Evolutionary conservation across 192 early-diverging fungal genomes (phyloP).

Genomic region (Phlyctochytrium arcticum): DNA sequence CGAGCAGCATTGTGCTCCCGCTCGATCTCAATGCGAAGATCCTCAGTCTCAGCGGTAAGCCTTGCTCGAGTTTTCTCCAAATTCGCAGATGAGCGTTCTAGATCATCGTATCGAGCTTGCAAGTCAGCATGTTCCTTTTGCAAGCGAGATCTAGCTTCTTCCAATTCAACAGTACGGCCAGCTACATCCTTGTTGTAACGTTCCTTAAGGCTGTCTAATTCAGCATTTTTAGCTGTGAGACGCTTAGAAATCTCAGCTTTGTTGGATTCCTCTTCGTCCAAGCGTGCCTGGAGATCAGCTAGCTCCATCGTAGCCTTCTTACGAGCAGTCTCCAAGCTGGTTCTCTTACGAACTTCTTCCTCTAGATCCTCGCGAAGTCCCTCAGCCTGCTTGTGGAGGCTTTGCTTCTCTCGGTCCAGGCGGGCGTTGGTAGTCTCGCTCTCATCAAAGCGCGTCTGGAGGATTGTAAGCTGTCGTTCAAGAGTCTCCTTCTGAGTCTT

Average conservation of each 20-base stretch:
- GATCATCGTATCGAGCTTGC: constrained; percentile 57
- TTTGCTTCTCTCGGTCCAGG: constrained; percentile 53
- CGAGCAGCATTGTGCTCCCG: constrained; percentile 68
- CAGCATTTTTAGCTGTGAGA: constrained; percentile 52
- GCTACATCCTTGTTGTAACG: constrained; percentile 55
- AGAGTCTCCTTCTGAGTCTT: constrained; percentile 58
- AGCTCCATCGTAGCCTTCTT: constrained; percentile 46
- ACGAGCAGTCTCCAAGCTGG: constrained; percentile 36
- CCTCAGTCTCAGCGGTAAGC: constrained; percentile 69
- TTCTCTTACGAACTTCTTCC: constrained; percentile 40
- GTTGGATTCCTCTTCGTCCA: constrained; percentile 58
- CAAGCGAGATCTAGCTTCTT: constrained; percentile 50
- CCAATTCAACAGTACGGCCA: constrained; percentile 49
- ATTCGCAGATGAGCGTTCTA: constrained; percentile 50
- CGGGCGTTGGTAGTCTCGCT: constrained; percentile 46
- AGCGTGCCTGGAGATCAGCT: constrained; percentile 58
- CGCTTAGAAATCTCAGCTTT: constrained; percentile 48
- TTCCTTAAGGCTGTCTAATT: constrained; percentile 64
- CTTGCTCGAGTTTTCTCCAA: constrained; percentile 69
- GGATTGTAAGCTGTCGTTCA: constrained; percentile 60
- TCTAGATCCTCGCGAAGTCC: constrained; percentile 50
- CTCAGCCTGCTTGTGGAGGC: constrained; percentile 36
- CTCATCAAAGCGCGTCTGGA: constrained; percentile 53
- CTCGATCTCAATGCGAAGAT: constrained; percentile 68
- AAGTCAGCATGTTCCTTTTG: constrained; percentile 66